Evolutionary conservation across 2,329 filamentous ascomycete species (phyloP).

Genomic region (Macrophomina pseudophaseolina): DNA sequence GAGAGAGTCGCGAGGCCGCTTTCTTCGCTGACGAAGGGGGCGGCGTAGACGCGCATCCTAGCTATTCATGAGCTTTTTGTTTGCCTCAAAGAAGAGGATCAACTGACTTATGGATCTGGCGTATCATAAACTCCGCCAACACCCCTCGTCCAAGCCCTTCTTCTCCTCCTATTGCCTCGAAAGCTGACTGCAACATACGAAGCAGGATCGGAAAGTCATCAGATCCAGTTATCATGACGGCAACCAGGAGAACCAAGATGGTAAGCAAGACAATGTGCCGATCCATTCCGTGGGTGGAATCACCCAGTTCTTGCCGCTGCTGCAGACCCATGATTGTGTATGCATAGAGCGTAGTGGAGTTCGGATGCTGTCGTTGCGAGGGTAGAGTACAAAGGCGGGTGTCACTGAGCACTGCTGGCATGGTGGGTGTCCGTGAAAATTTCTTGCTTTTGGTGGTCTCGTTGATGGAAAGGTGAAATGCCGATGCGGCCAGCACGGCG

Average conservation of each 20-base stretch:
- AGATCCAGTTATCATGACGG: neutral
- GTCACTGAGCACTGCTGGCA: too few relatives aligned
- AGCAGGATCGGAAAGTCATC: neutral
- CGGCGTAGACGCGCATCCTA: constrained; percentile 1
- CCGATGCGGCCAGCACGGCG: neutral
- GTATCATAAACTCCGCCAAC: neutral
- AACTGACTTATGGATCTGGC: neutral
- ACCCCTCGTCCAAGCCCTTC: neutral
- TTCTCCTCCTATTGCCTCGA: neutral
- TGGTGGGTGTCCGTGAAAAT: too few relatives aligned
- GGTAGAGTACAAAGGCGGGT: neutral
- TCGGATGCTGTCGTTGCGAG: neutral
- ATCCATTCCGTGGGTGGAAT: neutral
- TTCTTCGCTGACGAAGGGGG: neutral
- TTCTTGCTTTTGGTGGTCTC: neutral
- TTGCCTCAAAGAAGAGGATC: neutral
- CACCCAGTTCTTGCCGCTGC: neutral
- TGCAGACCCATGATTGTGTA: neutral
- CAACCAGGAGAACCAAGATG: neutral
- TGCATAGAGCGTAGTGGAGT: neutral
- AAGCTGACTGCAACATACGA: neutral
- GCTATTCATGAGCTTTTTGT: neutral
- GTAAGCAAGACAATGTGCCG: neutral
- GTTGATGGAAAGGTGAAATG: neutral
- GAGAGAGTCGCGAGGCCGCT: neutral